Percentiles rank a stretch among this genome's conserved stretches.
phyloP scores from a whole-genome alignment of 2,329 filamentous ascomycete genomes.

The Aspergillus awamori region DNA sequence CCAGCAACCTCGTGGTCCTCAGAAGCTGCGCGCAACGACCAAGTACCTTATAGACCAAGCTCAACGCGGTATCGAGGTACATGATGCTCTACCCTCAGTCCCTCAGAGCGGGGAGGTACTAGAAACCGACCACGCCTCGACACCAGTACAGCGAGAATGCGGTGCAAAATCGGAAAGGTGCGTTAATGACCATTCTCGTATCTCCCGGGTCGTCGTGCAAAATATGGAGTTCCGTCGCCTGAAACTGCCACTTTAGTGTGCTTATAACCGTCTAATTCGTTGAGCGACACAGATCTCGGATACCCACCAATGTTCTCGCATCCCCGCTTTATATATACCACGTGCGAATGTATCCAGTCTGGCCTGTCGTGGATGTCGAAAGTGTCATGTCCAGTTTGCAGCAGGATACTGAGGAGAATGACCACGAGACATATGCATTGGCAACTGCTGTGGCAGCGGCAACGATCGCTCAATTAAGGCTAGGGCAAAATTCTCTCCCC shows the following conservation, averaged over 20 bases:
- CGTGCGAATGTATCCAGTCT: conserved; percentile 56
- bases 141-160: not conserved
- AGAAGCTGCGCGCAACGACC: conserved; percentile 39
- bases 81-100: not conserved
- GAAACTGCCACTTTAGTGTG: not conserved
- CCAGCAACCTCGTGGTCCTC: conserved; percentile 51
- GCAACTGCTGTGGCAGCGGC: conserved; percentile 53
- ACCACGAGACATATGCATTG: conserved; percentile 44
- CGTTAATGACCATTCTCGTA: not conserved
- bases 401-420: conserved; percentile 29
- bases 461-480: conserved; percentile 54
- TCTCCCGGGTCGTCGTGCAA: too few species aligned
- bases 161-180: conserved; percentile 2
- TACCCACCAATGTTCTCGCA: conserved; percentile 27
- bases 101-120: not conserved
- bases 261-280: not conserved
- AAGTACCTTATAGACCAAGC: conserved; percentile 27
- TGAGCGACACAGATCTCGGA: conserved; percentile 13
- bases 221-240: too few species aligned
- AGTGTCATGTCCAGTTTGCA: conserved; percentile 45
- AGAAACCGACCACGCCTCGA: not conserved
- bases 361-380: conserved; percentile 54
- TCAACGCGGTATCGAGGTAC: conserved; percentile 14
- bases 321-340: conserved; percentile 51
- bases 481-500: conserved; percentile 31